Conservation (phyloP, 1,284 basidiomycete genomes). For the Lentinula novae-zelandiae region DNA sequence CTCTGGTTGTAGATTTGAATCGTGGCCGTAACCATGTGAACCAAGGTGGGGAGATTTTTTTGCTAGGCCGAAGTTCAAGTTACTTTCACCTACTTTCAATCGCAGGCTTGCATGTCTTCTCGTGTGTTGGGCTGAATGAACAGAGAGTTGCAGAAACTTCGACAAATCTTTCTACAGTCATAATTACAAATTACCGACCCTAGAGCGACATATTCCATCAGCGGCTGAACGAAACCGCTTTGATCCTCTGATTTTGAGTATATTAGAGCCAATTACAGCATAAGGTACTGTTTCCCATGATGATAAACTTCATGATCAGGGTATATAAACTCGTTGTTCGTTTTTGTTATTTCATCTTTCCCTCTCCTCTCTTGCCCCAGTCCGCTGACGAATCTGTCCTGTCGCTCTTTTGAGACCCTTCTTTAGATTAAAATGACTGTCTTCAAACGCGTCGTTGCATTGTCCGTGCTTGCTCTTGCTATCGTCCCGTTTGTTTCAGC, state of each 20-base stretch:
- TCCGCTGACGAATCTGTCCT: conserved; percentile 1
- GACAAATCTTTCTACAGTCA: too few relatives aligned
- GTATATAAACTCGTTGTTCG: conserved; percentile 2
- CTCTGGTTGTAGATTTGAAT: neutral
- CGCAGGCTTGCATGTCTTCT: too few relatives aligned
- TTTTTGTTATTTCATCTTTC: neutral
- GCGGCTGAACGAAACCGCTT: neutral
- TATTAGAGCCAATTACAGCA: neutral
- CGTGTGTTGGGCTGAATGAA: too few relatives aligned
- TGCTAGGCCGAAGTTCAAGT: neutral
- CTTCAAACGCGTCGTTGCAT: conserved; percentile 7
- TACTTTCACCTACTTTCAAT: too few relatives aligned
- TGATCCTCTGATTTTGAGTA: neutral
- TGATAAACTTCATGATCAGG: neutral
- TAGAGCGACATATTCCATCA: neutral
- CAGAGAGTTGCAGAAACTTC: too few relatives aligned
- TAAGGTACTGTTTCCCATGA: conserved; percentile 3
- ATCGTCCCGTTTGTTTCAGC: conserved; percentile 22
- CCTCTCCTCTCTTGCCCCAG: neutral
- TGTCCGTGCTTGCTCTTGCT: conserved; percentile 6
- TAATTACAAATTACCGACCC: too few relatives aligned
- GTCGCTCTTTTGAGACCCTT: conserved; percentile 12
- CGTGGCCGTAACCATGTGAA: neutral
- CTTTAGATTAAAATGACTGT: conserved; percentile 12
- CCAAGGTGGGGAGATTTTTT: neutral